Conservation (phyloP, 2,329 filamentous ascomycete genomes). For the Venturia pyrina region DNA sequence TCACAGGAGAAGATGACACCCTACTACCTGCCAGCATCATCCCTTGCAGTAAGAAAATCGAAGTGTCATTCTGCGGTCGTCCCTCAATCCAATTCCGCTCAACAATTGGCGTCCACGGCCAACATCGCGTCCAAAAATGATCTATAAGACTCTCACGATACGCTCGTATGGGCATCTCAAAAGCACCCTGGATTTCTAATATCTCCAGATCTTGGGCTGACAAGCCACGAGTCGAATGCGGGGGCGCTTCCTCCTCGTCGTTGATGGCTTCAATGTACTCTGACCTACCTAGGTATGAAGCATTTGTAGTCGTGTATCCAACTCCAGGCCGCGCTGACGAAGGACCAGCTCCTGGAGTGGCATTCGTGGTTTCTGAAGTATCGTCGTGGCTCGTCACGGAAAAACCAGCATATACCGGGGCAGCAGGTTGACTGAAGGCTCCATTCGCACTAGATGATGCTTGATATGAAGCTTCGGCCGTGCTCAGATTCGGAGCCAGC, state of each 20-base stretch:
- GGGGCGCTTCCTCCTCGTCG: conserved; percentile 22
- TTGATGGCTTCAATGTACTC: conserved; percentile 26
- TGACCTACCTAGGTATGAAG: conserved; percentile 24
- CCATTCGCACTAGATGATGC: not conserved
- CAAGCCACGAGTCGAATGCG: conserved; percentile 21
- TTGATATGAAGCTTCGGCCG: not conserved
- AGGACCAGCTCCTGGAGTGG: conserved; percentile 11
- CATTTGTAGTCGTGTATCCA: conserved; percentile 13
- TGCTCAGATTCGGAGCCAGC: not conserved
- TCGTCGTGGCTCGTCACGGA: conserved; percentile 1
- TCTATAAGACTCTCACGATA: conserved; percentile 29
- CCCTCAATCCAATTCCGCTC: conserved; percentile 31
- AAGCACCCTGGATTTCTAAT: conserved; percentile 21
- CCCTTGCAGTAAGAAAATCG: conserved; percentile 26
- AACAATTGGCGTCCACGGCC: conserved; percentile 33
- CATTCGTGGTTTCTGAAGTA: not conserved
- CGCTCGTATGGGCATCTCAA: conserved; percentile 21
- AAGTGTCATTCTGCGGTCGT: conserved; percentile 19
- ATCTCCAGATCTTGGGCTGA: conserved; percentile 23
- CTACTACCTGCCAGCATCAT: conserved; percentile 34
- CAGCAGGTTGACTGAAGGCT: not conserved
- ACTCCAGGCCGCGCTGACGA: conserved; percentile 15
- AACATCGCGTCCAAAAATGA: conserved; percentile 31
- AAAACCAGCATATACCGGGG: not conserved
- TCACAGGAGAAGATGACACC: conserved; percentile 25